Conservation (phyloP, 192 early-diverging fungal species). For the Entophlyctis helioformis region DNA sequence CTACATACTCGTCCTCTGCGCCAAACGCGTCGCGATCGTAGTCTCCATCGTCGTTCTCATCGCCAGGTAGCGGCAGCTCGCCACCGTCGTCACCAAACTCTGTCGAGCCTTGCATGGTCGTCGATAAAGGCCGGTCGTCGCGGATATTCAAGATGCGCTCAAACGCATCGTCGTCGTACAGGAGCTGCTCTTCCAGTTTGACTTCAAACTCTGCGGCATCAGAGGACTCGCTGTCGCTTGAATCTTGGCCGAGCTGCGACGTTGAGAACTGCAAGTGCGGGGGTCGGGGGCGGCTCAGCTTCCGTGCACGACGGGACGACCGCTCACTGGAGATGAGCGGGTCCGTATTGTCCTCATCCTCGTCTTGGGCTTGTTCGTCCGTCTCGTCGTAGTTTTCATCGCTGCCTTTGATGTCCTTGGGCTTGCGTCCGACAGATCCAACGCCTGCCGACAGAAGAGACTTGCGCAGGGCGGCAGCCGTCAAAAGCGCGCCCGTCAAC, state of each 20-base stretch:
- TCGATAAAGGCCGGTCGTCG: not conserved
- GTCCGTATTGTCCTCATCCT: not conserved
- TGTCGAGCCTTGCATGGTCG: not conserved
- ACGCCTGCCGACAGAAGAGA: not conserved
- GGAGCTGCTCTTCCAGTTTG: not conserved
- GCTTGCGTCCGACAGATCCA: not conserved
- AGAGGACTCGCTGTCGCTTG: too few species aligned
- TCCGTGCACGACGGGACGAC: not conserved
- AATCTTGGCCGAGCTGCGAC: not conserved
- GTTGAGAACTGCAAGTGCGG: not conserved
- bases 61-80: not conserved
- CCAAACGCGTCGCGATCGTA: not conserved
- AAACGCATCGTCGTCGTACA: conserved; percentile 3
- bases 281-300: not conserved
- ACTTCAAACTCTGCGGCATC: too few species aligned
- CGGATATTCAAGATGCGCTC: not conserved
- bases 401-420: not conserved
- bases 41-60: not conserved
- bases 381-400: not conserved
- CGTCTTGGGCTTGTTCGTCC: not conserved
- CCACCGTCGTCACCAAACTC: not conserved
- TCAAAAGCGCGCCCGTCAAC: not conserved
- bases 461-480: not conserved
- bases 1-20: conserved; percentile 1
- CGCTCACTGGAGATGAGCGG: not conserved